A percentile compares a stretch with the other conserved stretches of the same genome.
Evolutionary conservation across 2,329 filamentous ascomycete genomes (phyloP).

Genomic region (Pezizomycotina sp.): DNA sequence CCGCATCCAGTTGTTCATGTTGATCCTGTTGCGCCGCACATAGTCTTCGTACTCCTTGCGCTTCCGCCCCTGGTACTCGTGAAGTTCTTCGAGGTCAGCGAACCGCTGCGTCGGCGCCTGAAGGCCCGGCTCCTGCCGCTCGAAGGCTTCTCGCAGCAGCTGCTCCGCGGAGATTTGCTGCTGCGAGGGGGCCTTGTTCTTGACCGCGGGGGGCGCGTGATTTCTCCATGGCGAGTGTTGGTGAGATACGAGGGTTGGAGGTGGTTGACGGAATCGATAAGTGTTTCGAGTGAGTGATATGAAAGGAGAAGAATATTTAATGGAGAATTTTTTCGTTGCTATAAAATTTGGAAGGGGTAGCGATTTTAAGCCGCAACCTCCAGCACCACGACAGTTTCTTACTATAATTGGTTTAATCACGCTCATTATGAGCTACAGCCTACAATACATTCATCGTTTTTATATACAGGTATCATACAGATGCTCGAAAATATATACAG

Average conservation of each 20-base stretch:
- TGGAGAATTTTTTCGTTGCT: too few species aligned
- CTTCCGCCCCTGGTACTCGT: constrained; percentile 93
- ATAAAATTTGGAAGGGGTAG: too few species aligned
- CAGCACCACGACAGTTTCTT: too few species aligned
- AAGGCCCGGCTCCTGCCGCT: constrained; percentile 75
- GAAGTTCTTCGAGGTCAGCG: constrained; percentile 88
- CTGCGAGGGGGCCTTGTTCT: constrained; percentile 87
- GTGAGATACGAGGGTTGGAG: constrained; percentile 2
- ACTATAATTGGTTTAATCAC: too few species aligned
- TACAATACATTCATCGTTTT: too few species aligned
- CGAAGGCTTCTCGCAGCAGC: constrained; percentile 88
- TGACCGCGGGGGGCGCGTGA: constrained; percentile 87
- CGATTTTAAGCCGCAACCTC: too few species aligned
- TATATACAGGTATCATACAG: too few species aligned
- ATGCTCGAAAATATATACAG: too few species aligned
- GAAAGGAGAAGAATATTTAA: too few species aligned
- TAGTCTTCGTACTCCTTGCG: constrained; percentile 96
- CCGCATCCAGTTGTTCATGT: constrained; percentile 97
- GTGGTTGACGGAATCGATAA: too few species aligned
- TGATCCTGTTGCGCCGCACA: constrained; percentile 82
- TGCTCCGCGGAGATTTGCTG: constrained; percentile 90
- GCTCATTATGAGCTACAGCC: too few species aligned
- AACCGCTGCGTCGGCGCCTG: constrained; percentile 90
- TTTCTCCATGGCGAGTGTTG: constrained; percentile 54
- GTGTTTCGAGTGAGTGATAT: too few species aligned